Base-by-base conservation (phyloP, 768 basidiomycete species). In the Paxillus rubicundulus region DNA sequence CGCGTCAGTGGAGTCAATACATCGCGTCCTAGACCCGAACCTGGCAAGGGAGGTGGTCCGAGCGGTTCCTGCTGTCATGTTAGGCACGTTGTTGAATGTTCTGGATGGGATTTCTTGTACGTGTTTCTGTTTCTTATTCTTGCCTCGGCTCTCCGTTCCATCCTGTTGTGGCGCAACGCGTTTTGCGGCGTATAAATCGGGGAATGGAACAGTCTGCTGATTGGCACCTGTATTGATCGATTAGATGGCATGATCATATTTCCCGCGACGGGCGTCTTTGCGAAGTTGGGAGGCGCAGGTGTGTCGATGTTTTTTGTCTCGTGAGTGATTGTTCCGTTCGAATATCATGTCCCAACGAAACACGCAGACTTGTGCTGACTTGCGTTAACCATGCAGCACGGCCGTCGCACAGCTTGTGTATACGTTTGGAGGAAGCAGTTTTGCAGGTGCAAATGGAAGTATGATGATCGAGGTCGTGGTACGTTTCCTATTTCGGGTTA, bases 381-480 rank as follows among this genome's bases (percentile, higher is more conserved):
- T 24, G 3, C 24, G 24, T 24, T 24, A 5, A 24, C 6, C 24
- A 42, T 59, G 16, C 58, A 87, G 85, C 5, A 81, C 91, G 24
- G 74, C 92, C 46, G 66, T 96, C 33, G 76, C 93, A 0, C 96
- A 98, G 64, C 71, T 97, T 20, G 81, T 87, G 0, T 98, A 92
- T 68, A 86, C 89, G 1, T 69, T 86, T 9, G 95, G 93, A 5
- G 96, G 90, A 4, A 93, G 89, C 59, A 86, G 85, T 20, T 97
- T 99, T 67, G 84, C 84, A 9, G 91, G 90, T 45, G 92, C 87
- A 2, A 94, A 92, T 70, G 92, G 90, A 6, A 92, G 89, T 57
- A 93, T 95, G 93, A 97, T 98, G 93, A 98, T 99, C 55, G 96
- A 98, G 71, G 92, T 95, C 10, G 94, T 98, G 59, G 89, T 92